A percentile compares a stretch with the other conserved stretches of the same genome.
These are phyloP conservation scores for Fusarium compactum DNA, from an alignment of 2,329 filamentous ascomycete species.

Conservation along the genomic window DNA sequence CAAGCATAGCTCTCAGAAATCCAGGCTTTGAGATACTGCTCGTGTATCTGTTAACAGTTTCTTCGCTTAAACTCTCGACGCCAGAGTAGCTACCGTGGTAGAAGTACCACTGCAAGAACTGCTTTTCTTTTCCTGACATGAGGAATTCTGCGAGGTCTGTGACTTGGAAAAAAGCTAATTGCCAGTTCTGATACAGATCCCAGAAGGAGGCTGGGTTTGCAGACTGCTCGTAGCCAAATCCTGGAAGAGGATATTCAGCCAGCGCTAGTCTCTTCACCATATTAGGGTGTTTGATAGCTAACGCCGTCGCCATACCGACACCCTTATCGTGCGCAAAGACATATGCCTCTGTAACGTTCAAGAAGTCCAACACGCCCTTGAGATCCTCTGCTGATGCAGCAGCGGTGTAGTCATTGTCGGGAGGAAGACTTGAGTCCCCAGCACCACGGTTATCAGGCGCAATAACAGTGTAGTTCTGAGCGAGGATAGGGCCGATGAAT, in stretches of 20 bases:
- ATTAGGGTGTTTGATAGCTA: slow-evolving; percentile 54
- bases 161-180: slow-evolving; percentile 60
- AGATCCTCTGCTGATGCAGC: slow-evolving; percentile 55
- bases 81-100: slow-evolving; percentile 59
- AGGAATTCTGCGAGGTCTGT: slow-evolving; percentile 61
- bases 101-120: slow-evolving; percentile 61
- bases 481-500: slow-evolving; percentile 40
- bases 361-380: slow-evolving; percentile 56
- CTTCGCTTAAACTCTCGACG: slow-evolving; percentile 52
- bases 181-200: slow-evolving; percentile 57
- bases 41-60: slow-evolving; percentile 55
- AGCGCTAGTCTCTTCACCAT: slow-evolving; percentile 53
- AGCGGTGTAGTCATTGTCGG: slow-evolving; percentile 56
- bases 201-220: slow-evolving; percentile 50
- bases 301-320: slow-evolving; percentile 55
- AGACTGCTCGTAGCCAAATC: slow-evolving; percentile 55
- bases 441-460: slow-evolving; percentile 57
- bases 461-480: slow-evolving; percentile 58
- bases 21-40: slow-evolving; percentile 58
- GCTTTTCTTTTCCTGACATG: slow-evolving; percentile 56
- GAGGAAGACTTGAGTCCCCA: slow-evolving; percentile 56
- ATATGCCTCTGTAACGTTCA: slow-evolving; percentile 57
- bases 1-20: slow-evolving; percentile 56
- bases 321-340: slow-evolving; percentile 62
- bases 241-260: slow-evolving; percentile 57